phyloP scores from a whole-genome alignment of 2,329 filamentous ascomycete species.

The Paraphaeosphaeria minitans region DNA sequence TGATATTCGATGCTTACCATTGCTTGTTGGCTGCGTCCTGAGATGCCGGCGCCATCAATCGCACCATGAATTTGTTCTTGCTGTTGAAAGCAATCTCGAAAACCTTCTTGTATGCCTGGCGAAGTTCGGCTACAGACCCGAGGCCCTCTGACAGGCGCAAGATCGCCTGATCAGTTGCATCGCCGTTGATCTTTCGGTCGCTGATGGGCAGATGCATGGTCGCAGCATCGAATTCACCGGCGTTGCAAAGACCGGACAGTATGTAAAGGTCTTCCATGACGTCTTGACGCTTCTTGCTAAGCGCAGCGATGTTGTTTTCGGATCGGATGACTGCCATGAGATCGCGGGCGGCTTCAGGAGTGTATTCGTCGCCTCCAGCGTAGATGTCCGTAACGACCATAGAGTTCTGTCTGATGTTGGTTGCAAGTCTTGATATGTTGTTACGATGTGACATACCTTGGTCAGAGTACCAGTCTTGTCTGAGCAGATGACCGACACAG shows the following conservation, averaged over 20 bases:
- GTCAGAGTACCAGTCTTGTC: constrained; percentile 78
- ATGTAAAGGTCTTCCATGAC: constrained; percentile 61
- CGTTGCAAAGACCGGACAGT: constrained; percentile 72
- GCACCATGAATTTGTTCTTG: constrained; percentile 83
- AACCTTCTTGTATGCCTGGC: constrained; percentile 66
- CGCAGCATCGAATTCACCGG: constrained; percentile 73
- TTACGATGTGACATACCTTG: constrained; percentile 30
- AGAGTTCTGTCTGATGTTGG: constrained; percentile 58
- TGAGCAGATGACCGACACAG: constrained; percentile 74
- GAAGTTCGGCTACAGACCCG: constrained; percentile 63
- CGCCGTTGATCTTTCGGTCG: constrained; percentile 70
- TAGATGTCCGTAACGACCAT: constrained; percentile 75
- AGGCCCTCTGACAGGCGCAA: constrained; percentile 72
- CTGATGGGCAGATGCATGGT: constrained; percentile 64
- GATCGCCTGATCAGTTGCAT: constrained; percentile 77
- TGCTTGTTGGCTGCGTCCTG: constrained; percentile 36
- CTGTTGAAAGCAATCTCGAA: constrained; percentile 73
- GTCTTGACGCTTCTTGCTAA: constrained; percentile 32
- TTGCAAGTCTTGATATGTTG: neutral
- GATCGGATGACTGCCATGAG: constrained; percentile 32
- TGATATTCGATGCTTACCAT: neutral
- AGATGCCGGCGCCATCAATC: constrained; percentile 56
- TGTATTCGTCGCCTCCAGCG: constrained; percentile 60
- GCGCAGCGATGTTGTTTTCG: constrained; percentile 45
- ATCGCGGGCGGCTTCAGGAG: constrained; percentile 56